phyloP scores from a whole-genome alignment of 805 yeast species.

The Candida parachauliodes region DNA sequence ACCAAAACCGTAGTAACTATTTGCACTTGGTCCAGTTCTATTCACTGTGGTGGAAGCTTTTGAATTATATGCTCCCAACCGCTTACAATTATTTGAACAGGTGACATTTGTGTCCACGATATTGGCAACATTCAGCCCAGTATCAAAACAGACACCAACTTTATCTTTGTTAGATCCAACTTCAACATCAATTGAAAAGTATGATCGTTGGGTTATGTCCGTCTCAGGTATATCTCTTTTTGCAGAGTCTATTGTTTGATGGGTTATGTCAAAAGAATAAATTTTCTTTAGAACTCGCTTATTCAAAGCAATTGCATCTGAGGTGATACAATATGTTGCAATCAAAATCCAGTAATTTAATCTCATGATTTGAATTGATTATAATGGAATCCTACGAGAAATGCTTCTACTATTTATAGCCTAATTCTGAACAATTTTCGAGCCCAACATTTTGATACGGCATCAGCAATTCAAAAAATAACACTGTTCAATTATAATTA shows the following conservation, averaged over 20 bases:
- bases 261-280: not conserved
- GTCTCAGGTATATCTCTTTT: not conserved
- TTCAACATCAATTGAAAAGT: constrained; percentile 11
- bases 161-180: constrained; percentile 15
- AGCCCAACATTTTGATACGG: too few relatives aligned
- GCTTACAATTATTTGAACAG: not conserved
- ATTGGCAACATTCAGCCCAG: constrained; percentile 24
- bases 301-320: not conserved
- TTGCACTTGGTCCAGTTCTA: not conserved
- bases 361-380: too few relatives aligned
- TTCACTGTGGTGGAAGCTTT: not conserved
- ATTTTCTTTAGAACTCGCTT: not conserved
- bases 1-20: not conserved
- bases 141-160: constrained; percentile 9
- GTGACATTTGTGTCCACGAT: constrained; percentile 11
- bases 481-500: too few relatives aligned
- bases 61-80: not conserved
- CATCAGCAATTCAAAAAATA: too few relatives aligned
- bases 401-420: too few relatives aligned
- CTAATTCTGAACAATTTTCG: too few relatives aligned
- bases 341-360: too few relatives aligned
- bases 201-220: not conserved
- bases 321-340: too few relatives aligned
- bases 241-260: not conserved
- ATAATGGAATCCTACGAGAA: too few relatives aligned